phyloP scores from a whole-genome alignment of 208 protist species.

The Wallacemonas sp. region DNA sequence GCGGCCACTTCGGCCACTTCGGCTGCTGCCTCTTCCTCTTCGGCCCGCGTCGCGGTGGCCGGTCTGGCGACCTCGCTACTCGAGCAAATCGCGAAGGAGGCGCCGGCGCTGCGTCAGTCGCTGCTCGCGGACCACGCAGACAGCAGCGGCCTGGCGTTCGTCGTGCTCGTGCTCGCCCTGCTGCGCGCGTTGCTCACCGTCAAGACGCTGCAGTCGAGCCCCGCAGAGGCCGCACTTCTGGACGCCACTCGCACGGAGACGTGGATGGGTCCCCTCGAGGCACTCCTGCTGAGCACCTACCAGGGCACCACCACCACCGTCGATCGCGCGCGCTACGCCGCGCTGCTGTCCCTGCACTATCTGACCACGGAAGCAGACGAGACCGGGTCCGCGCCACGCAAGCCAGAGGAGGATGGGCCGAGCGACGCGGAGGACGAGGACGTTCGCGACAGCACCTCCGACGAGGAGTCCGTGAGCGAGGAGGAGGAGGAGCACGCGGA shows the following conservation, averaged over 20 bases:
- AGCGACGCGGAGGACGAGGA: not conserved
- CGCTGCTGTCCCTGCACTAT: slow-evolving; percentile 74
- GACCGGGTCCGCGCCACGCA: no score
- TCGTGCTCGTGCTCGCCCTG: slow-evolving; percentile 40
- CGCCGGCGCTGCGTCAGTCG: not conserved
- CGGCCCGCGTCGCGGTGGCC: no score
- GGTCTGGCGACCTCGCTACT: slow-evolving; percentile 17
- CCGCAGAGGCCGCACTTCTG: not conserved
- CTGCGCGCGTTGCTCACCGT: slow-evolving; percentile 28
- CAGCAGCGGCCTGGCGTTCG: slow-evolving; percentile 27
- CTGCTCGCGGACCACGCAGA: slow-evolving; percentile 17
- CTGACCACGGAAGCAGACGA: slow-evolving; percentile 17
- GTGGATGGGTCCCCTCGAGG: slow-evolving; percentile 10
- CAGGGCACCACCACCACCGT: slow-evolving; percentile 46
- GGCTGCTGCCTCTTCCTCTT: no score
- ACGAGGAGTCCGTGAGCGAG: no score
- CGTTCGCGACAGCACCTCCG: not conserved
- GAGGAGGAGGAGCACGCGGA: slow-evolving; percentile 4
- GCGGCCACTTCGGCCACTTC: not conserved
- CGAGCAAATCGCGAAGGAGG: slow-evolving; percentile 13
- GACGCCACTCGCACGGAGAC: no score
- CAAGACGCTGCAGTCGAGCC: not conserved
- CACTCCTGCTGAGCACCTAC: slow-evolving; percentile 56
- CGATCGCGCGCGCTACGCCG: slow-evolving; percentile 79
- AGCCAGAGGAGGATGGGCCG: slow-evolving; percentile 1